Base-by-base conservation (phyloP, 371 early-diverging fungal genomes). In the Rhizopus arrhizus region DNA sequence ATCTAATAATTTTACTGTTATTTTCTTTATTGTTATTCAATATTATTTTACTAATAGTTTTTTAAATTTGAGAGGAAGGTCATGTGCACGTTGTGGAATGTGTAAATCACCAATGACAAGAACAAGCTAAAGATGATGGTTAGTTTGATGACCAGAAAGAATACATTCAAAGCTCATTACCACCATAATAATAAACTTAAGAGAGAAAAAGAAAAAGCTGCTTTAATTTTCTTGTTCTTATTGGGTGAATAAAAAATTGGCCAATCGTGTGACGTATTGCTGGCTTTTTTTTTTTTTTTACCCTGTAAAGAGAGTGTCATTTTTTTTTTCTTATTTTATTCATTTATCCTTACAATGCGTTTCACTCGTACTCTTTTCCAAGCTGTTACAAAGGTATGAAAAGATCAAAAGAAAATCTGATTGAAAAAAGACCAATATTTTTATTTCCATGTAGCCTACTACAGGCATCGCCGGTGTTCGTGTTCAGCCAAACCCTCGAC, bases 21-120 rank as follows among this genome's bases (percentile, higher is more conserved):
- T n/a, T 52, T 48, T 29, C 59, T 15, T 53, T 4, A 4, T 31
- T 16, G 16, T n/a, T 33, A 1, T 3, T 15, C 4, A 29, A 43
- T 8, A 45, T n/a, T 32, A 34, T 22, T 66, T 45, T 81, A 89
- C 91, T 68, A 94, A 75, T 34, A 97, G 83, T 70, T 91, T 94
- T 66, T 91, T 91, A 80, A 97, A 96, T 74, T 92, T 92, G 48
- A 82, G 75, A 0, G 97, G 96, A 48, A 97, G 81, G 74, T 90
- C 93, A 53, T 88, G 83, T 16, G 89, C 89, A 16, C 98, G 85
- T 68, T 93, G 88, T 40, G 98, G 97, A 73, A 96, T 93, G 81
- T 95, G 94, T 57, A 96, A 82, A 76, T 97, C 96, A 57, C 97
- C 96, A 68, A 96, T 88, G 56, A 88, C 92, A 56, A 96, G 86